phyloP scores from a whole-genome alignment of 2,329 filamentous ascomycete genomes.

The Colletotrichum trifolii region DNA sequence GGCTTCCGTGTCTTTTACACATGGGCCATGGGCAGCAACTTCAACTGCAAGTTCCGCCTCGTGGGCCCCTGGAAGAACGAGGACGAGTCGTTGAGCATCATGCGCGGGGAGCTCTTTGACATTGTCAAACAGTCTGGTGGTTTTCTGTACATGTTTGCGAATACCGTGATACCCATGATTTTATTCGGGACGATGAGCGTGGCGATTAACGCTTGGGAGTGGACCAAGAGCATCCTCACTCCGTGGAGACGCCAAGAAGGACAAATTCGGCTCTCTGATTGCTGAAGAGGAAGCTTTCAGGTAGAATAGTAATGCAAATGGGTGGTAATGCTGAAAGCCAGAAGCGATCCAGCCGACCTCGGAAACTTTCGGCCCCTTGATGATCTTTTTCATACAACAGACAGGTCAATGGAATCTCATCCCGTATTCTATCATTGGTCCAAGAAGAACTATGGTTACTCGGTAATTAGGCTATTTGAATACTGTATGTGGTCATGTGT shows the following conservation, averaged over 20 bases:
- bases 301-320: too few relatives aligned
- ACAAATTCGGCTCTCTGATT: conserved; percentile 18
- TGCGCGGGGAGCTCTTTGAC: conserved; percentile 54
- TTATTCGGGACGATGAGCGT: conserved; percentile 52
- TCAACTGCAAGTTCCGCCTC: conserved; percentile 61
- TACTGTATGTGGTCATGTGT: too few relatives aligned
- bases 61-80: conserved; percentile 56
- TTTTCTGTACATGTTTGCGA: conserved; percentile 50
- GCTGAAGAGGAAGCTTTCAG: background rate
- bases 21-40: conserved; percentile 61
- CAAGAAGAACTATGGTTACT: too few relatives aligned
- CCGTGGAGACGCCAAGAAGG: conserved; percentile 10
- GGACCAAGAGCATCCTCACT: conserved; percentile 9
- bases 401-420: too few relatives aligned
- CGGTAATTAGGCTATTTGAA: too few relatives aligned
- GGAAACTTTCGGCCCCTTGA: too few relatives aligned
- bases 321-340: too few relatives aligned
- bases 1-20: conserved; percentile 47
- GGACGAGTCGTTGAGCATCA: conserved; percentile 48
- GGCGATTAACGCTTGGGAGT: conserved; percentile 26
- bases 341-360: too few relatives aligned
- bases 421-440: too few relatives aligned
- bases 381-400: too few relatives aligned
- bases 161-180: conserved; percentile 49
- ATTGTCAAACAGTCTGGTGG: conserved; percentile 52